These are phyloP conservation scores for Naegleria lovaniensis DNA, from an alignment of 208 protist species.

Conservation along the genomic window DNA sequence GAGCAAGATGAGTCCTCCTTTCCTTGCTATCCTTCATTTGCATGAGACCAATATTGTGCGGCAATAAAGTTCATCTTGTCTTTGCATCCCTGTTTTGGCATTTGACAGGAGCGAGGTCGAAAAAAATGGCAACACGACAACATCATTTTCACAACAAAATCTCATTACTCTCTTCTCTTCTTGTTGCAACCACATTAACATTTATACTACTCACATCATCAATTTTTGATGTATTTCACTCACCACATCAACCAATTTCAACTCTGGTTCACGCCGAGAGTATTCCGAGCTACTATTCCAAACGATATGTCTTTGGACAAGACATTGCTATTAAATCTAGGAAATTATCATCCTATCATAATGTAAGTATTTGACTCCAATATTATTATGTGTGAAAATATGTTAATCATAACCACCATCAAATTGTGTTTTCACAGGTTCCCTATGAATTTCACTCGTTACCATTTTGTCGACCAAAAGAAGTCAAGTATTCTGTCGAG, in stretches of 20 bases:
- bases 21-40: background rate
- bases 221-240: background rate
- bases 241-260: background rate
- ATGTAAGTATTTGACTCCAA: no score
- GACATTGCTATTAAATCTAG: no score
- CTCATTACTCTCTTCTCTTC: background rate
- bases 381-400: no score
- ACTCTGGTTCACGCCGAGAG: background rate
- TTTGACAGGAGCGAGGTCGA: no score
- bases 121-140: background rate
- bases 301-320: background rate
- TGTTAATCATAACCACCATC: no score
- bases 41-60: background rate
- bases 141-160: background rate
- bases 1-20: background rate
- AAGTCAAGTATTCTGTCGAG: conserved; percentile 47
- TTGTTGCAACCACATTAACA: background rate
- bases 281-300: background rate
- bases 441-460: conserved; percentile 85
- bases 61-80: background rate
- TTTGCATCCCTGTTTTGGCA: background rate
- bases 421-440: conserved; percentile 44
- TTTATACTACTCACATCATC: background rate
- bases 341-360: no score
- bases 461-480: conserved; percentile 63